Evolutionary conservation across 1,139 yeast genomes (phyloP), one percentile per base, ranked within the genome.

Genomic region (Lipomyces yarrowii): DNA sequence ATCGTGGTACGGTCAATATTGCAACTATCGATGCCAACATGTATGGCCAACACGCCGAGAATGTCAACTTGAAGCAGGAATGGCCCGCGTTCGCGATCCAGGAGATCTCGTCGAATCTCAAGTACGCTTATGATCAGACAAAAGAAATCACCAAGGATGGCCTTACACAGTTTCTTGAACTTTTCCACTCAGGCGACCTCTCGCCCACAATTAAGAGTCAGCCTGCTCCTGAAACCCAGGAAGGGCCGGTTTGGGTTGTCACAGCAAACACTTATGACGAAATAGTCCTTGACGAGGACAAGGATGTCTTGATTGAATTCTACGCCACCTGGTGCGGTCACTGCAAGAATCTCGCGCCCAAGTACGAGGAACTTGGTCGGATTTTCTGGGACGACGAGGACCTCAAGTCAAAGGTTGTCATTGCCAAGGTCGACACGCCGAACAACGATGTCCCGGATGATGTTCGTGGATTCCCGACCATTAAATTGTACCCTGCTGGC

Each of bases 301-400:
- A 91, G 83, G 98, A 94, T 78, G 93, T 94, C 63, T 82, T 94
- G 73, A 93, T 94, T 73, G 91, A 93, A 83, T 93, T 90, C 82
- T 94, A 91, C 77, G 99, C 99, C 65, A 97, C 97, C 80, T 94
- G 99, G 99, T 93, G 99, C 83, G 98, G 98, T 61, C 98, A 93
- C 84, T 93, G 99, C 85, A 93, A 93, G 85, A 91, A 86, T 80
- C 84, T 93, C 80, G 97, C 97, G 67, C 99, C 99, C 76, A 84
- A 83, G 68, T 94, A 89, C 83, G 97, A 90, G 77, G 96, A 91
- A 77, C 85, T 94, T 73, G 98, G 68, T 56, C 67, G 56, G 72
- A 71, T 62, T 65, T 69, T 62, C 68, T 66, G 68, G 65, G 54
- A 57, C 55, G 71, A 69, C 72, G 75, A 76, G 33, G 76, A 74